Percentiles rank a stretch among this genome's conserved stretches.
Evolutionary conservation across 495 filamentous ascomycete genomes (phyloP).

Genomic region (Penicillium desertorum): DNA sequence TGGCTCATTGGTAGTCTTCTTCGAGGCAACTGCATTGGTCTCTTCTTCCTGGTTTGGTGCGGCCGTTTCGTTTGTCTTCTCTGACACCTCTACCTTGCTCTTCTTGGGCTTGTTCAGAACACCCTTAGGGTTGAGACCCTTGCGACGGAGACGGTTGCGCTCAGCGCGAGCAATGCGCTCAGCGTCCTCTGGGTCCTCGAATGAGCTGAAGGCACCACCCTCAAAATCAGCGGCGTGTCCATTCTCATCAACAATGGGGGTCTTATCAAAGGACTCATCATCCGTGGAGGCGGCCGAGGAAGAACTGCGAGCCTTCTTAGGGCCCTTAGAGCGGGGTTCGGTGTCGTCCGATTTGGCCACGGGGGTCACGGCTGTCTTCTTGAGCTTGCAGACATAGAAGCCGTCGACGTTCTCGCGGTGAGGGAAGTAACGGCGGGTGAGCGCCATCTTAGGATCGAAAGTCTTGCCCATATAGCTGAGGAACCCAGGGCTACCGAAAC

Average conservation of each 20-base stretch:
- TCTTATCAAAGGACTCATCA: constrained; percentile 43
- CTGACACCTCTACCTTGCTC: constrained; percentile 22
- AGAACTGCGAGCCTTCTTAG: constrained; percentile 13
- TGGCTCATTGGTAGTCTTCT: constrained; percentile 19
- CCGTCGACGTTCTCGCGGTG: constrained; percentile 96
- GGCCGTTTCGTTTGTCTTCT: constrained; percentile 10
- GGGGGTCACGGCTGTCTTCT: constrained; percentile 80
- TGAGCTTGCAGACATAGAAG: constrained; percentile 97
- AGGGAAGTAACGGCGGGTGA: constrained; percentile 88
- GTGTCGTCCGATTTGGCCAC: constrained; percentile 45
- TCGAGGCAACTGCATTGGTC: constrained; percentile 12
- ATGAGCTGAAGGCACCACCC: constrained; percentile 61
- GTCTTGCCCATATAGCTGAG: constrained; percentile 81
- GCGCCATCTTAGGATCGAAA: constrained; percentile 80
- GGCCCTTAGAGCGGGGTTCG: constrained; percentile 18
- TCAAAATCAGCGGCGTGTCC: constrained; percentile 29
- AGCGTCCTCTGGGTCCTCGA: constrained; percentile 63
- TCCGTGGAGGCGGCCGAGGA: constrained; percentile 26
- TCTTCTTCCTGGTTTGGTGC: constrained; percentile 13
- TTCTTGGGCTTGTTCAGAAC: constrained; percentile 47
- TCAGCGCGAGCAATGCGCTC: constrained; percentile 59
- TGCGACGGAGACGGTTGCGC: constrained; percentile 58
- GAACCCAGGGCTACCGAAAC: constrained; percentile 93
- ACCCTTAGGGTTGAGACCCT: constrained; percentile 65
- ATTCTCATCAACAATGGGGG: constrained; percentile 48